Conservation (phyloP, 2,329 filamentous ascomycete species). For the Hypoxylon sp. region DNA sequence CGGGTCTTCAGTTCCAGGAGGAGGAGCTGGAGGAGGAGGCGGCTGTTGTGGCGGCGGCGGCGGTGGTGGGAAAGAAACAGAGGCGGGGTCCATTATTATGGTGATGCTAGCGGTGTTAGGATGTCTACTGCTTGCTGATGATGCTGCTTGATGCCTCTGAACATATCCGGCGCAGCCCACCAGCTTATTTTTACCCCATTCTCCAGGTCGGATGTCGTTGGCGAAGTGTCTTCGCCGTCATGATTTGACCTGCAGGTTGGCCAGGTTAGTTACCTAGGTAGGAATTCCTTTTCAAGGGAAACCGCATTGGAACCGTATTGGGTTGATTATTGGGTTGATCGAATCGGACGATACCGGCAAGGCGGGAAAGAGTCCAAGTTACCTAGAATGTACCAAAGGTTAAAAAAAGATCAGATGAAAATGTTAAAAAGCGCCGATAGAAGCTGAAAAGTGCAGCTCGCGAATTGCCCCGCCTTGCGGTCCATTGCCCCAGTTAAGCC, state of each 20-base stretch:
- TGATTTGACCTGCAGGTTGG: conserved; percentile 28
- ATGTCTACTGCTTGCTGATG: conserved; percentile 44
- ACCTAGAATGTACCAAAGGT: conserved; percentile 36
- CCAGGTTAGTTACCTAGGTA: conserved; percentile 19
- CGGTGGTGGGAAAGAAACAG: conserved; percentile 46
- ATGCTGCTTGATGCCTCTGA: conserved; percentile 46
- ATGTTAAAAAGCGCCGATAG: conserved; percentile 41
- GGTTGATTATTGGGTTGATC: conserved; percentile 39
- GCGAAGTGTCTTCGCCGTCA: conserved; percentile 42
- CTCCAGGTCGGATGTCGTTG: conserved; percentile 49
- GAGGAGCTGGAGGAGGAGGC: conserved; percentile 16
- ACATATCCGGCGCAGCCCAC: conserved; percentile 50
- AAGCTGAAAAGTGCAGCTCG: conserved; percentile 41
- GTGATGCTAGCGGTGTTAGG: conserved; percentile 23
- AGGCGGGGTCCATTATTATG: conserved; percentile 50
- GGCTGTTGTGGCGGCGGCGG: conserved; percentile 23
- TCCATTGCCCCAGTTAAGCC: conserved; percentile 5
- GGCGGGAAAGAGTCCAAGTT: conserved; percentile 35
- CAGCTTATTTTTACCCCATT: conserved; percentile 48
- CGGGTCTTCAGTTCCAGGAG: conserved; percentile 32
- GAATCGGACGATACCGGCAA: conserved; percentile 44
- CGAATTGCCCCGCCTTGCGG: conserved; percentile 40
- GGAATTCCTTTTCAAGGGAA: conserved; percentile 20
- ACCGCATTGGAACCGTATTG: conserved; percentile 21
- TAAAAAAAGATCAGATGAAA: conserved; percentile 34